phyloP scores from a whole-genome alignment of 1,139 yeast species.

The Blastobotrys malaysiensis region DNA sequence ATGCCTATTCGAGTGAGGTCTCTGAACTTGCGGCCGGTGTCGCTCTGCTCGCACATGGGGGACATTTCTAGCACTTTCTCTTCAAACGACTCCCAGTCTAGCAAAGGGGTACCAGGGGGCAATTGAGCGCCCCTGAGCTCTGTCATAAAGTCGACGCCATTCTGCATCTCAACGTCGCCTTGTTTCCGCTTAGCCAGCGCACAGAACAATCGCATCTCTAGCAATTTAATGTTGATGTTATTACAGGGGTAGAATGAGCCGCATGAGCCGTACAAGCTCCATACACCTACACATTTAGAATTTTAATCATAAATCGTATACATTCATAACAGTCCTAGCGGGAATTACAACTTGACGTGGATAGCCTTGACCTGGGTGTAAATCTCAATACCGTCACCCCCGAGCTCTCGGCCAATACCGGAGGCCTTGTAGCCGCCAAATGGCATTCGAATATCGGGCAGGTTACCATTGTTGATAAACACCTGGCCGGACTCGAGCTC shows the following conservation, averaged over 20 bases:
- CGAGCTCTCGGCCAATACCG: constrained; percentile 92
- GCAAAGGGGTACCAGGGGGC: neutral
- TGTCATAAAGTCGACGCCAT: neutral
- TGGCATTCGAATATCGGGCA: constrained; percentile 71
- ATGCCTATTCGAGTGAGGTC: neutral
- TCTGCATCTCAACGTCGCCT: neutral
- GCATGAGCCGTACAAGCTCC: too few species aligned
- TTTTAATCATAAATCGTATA: neutral
- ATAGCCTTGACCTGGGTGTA: constrained; percentile 78
- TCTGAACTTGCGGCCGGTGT: neutral
- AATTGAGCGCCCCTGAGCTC: neutral
- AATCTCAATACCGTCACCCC: constrained; percentile 72
- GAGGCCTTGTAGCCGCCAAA: constrained; percentile 84
- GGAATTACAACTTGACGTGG: constrained; percentile 9
- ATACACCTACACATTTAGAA: too few species aligned
- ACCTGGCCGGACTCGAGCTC: constrained; percentile 70
- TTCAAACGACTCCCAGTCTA: neutral
- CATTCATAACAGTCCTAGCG: neutral
- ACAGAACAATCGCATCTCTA: neutral
- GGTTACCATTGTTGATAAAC: constrained; percentile 79
- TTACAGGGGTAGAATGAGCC: too few species aligned
- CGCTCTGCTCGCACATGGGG: neutral
- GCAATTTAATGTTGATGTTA: too few species aligned
- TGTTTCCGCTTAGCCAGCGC: neutral
- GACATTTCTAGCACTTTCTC: neutral